Percentiles rank a stretch among this genome's conserved stretches.
Conservation (phyloP, 495 filamentous ascomycete species). For the Immersiella caudata region DNA sequence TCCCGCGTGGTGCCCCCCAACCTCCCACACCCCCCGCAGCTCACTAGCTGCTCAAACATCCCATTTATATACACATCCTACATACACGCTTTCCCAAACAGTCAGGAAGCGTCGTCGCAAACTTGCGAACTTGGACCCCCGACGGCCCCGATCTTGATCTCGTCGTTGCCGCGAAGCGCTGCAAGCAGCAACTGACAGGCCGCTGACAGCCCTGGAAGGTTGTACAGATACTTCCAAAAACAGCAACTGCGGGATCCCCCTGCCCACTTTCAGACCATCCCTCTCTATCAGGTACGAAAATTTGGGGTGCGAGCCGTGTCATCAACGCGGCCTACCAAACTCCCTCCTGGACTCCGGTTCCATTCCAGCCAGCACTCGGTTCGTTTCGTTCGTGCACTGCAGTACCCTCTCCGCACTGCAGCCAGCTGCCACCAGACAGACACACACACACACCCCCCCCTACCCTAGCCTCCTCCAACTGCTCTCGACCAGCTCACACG, state of each 20-base stretch:
- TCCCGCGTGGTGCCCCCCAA: constrained; percentile 19
- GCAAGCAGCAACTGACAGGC: constrained; percentile 19
- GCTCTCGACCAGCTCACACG: constrained; percentile 15
- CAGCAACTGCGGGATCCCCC: constrained; percentile 38
- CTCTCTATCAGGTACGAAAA: constrained; percentile 39
- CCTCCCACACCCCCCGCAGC: constrained; percentile 8
- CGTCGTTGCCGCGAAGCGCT: constrained; percentile 29
- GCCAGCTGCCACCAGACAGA: constrained; percentile 29
- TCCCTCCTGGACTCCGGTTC: constrained; percentile 33
- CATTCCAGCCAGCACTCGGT: constrained; percentile 36
- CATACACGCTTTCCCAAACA: constrained; percentile 18
- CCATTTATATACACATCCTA: constrained; percentile 14
- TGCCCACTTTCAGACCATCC: constrained; percentile 32
- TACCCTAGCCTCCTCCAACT: constrained; percentile 16
- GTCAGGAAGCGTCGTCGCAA: constrained; percentile 22
- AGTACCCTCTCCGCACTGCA: constrained; percentile 34
- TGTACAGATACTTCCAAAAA: constrained; percentile 44
- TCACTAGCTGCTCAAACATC: constrained; percentile 16
- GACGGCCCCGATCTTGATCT: constrained; percentile 35
- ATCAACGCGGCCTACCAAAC: constrained; percentile 36
- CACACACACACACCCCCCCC: constrained; percentile 7
- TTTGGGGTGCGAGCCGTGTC: constrained; percentile 38
- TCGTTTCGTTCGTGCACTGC: constrained; percentile 41
- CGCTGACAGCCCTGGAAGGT: constrained; percentile 34
- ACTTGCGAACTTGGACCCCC: constrained; percentile 19